A percentile compares a stretch with the other conserved stretches of the same genome.
phyloP scores from a whole-genome alignment of 305 asterid genomes.

The Fraxinus floribunda region DNA sequence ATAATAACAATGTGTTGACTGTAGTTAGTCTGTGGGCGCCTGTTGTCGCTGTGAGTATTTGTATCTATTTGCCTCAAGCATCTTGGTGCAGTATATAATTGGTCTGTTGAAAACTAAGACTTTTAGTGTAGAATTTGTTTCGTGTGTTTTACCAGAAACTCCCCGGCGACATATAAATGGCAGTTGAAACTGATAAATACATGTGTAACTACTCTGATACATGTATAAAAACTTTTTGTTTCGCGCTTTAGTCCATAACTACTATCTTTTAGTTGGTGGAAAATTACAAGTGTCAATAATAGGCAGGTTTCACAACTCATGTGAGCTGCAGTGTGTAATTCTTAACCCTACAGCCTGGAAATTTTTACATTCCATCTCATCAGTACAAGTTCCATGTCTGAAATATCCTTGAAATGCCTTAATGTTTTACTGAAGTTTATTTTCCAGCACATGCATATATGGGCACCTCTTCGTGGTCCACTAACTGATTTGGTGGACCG shows the following conservation, averaged over 20 bases:
- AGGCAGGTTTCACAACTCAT: neutral
- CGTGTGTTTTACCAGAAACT: neutral
- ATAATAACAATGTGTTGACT: neutral
- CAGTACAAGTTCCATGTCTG: conserved; percentile 3
- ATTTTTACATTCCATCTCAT: neutral
- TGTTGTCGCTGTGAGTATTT: conserved; percentile 63
- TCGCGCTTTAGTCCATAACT: neutral
- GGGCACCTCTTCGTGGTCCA: neutral
- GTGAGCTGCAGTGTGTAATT: neutral
- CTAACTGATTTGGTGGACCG: neutral
- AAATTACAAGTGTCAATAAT: neutral
- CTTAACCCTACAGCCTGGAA: neutral
- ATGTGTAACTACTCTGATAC: conserved; percentile 1
- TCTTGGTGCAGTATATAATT: conserved; percentile 3
- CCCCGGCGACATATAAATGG: conserved; percentile 5
- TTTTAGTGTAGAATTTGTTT: conserved; percentile 9
- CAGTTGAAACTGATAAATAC: conserved; percentile 7
- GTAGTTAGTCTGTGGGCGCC: no score
- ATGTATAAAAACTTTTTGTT: conserved; percentile 1
- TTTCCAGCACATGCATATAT: neutral
- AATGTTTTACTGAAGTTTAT: neutral
- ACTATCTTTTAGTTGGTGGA: neutral
- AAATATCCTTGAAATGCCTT: conserved; percentile 9
- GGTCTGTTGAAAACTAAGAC: neutral
- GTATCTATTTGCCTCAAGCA: conserved; percentile 16